Base-by-base conservation (phyloP, 768 basidiomycete genomes). In the Leucogyrophana mollusca region DNA sequence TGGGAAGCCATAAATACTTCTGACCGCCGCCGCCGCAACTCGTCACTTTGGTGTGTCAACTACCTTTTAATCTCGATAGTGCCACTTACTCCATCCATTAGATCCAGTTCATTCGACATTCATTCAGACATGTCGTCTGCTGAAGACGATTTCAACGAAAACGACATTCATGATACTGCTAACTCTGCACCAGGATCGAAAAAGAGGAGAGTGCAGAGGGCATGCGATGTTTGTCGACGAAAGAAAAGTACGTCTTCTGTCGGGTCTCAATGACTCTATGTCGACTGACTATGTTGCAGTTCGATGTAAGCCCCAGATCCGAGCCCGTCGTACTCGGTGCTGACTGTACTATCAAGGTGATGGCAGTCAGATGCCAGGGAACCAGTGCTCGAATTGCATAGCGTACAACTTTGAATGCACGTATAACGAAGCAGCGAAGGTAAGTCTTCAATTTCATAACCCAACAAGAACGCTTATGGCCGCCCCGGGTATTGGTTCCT, bases 161-260 rank as follows among this genome's bases (percentile, higher is more conserved):
- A 54, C 6, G 78, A 80, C 1, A 54, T 7, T 30, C 27, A 30
- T 30, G 27, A 30, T 6, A 6, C 13, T 6, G 27, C 7, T 30
- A 30, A 6, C 9, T 55, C 58, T 38, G 14, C 56, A 4, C 72
- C 69, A 3, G 70, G 67, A 16, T 62, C 65, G 16, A 90, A 90
- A 72, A 88, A 87, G 61, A 68, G 87, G 32, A 74, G 81, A 51
- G 76, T 90, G 23, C 85, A 88, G 64, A 68, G 89, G 22, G 89
- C 89, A 6, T 93, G 90, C 59, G 90, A 92, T 57, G 77, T 83
- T 0, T 93, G 90, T 59, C 73, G 90, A 30, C 73, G 87, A 47
- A 92, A 91, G 74, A 94, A 94, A 69, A 83, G 88, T 85, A 47
- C 51, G 79, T 65, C 23, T 13, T 9, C 17, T 24, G 6, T 11